Base-by-base conservation (phyloP, 257 asterid genomes). In the Handroanthus guayacan region DNA sequence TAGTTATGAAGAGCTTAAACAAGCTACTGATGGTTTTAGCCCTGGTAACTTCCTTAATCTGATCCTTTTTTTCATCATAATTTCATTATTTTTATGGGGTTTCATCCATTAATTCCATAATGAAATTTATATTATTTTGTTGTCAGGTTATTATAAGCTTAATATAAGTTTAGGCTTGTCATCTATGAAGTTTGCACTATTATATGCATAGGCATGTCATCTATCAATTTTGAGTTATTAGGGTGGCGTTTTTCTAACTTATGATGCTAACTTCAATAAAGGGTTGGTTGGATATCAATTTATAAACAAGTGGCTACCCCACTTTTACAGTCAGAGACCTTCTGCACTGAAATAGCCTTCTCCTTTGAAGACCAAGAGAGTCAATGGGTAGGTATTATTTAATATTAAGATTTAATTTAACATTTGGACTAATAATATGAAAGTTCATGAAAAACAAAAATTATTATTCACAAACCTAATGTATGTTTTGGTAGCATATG, bases 11-110 rank as follows among this genome's bases (percentile, higher is more conserved):
- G 97, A 94, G 80, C 97, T 94, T 58, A 75, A 68, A n/a, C 86
- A 74, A 54, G 97, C 98, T 62, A 94, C 98, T 18, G 79, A 90
- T 70, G 70, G 82, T 80, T 94, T 94, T 48, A 80, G 82, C 66
- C 70, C 89, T 0, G 96, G 98, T 90, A 81, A 74, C 39, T 64
- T 43, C 25, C 31, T 37, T 48, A 44, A 13, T 50, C 6, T 44
- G 34, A 3, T 9, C 47, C 0, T 2, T 36, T 34, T 14, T 2
- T 45, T 1, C 31, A 25, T 25, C 31, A 25, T 25, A 25, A 25
- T 25, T 25, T 25, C 31, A 25, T 25, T 25, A 25, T 25, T 25
- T 25, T 25, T 25, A 25, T 25, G 31, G 31, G 31, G 31, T 25
- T 25, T 25, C 31, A 25, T 25, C 31, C 57, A 43, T 43, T 41